Conservation (phyloP, 2,329 filamentous ascomycete genomes). For the Alternaria atra region DNA sequence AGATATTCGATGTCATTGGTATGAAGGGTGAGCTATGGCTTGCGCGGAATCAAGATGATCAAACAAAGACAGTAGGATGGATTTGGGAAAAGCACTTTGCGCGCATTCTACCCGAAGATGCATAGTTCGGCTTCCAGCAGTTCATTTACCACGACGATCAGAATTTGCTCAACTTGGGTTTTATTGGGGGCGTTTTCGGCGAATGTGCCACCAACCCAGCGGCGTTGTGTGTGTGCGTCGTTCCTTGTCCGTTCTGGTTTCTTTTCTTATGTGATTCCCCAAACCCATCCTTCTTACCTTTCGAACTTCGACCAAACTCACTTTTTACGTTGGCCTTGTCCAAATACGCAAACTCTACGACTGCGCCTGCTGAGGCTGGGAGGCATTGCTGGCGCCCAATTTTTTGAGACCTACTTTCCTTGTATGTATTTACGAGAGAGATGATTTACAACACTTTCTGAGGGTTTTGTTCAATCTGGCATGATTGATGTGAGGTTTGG, state of each 20-base stretch:
- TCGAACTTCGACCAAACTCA: slow-evolving; percentile 1
- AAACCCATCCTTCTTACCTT: slow-evolving; percentile 6
- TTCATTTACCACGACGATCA: background rate
- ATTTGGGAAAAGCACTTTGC: slow-evolving; percentile 98
- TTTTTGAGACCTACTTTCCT: slow-evolving; percentile 10
- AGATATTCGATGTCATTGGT: slow-evolving; percentile 77
- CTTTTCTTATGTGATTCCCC: slow-evolving; percentile 29
- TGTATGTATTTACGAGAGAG: slow-evolving; percentile 15
- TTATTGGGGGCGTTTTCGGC: slow-evolving; percentile 5
- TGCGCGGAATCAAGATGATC: slow-evolving; percentile 95
- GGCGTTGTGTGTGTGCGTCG: background rate
- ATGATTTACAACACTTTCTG: slow-evolving; percentile 8
- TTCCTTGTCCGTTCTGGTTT: background rate
- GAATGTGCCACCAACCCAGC: background rate
- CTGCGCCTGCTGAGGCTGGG: background rate
- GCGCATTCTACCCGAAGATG: slow-evolving; percentile 50
- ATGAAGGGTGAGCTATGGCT: slow-evolving; percentile 98
- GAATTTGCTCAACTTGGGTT: slow-evolving; percentile 4
- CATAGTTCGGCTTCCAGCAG: slow-evolving; percentile 16
- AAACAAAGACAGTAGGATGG: slow-evolving; percentile 83
- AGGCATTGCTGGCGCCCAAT: slow-evolving; percentile 5
- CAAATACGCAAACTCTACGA: background rate
- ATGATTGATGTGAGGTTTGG: slow-evolving; percentile 4
- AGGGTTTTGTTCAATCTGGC: slow-evolving; percentile 1
- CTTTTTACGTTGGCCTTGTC: slow-evolving; percentile 1